A percentile compares a stretch with the other conserved stretches of the same genome.
phyloP scores from a whole-genome alignment of 2,329 filamentous ascomycete genomes.

The Metarhizium brunneum region DNA sequence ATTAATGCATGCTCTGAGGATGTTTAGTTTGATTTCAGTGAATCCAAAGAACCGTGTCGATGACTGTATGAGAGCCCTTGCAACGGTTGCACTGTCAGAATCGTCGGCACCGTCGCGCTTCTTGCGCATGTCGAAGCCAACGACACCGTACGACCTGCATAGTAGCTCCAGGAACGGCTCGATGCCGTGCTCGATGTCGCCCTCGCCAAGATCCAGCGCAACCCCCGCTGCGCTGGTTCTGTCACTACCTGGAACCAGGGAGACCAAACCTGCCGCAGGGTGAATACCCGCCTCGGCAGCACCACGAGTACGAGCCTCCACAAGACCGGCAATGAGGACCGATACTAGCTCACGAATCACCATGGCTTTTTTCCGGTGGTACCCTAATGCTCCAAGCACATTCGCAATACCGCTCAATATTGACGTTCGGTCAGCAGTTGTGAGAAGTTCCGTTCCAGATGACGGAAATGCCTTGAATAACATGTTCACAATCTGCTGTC shows the following conservation, averaged over 20 bases:
- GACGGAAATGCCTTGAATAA: conserved; percentile 64
- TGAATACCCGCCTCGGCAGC: conserved; percentile 96
- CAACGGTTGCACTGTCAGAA: conserved; percentile 42
- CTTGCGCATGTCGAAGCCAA: conserved; percentile 34
- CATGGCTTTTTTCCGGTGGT: conserved; percentile 85
- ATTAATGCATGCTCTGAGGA: conserved; percentile 82
- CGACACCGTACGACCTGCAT: conserved; percentile 55
- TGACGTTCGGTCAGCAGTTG: conserved; percentile 65
- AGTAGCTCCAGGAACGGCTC: conserved; percentile 52
- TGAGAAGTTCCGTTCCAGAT: conserved; percentile 55
- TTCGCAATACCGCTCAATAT: conserved; percentile 79
- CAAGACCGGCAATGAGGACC: conserved; percentile 72
- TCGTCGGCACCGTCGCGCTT: conserved; percentile 25
- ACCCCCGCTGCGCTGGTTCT: conserved; percentile 41
- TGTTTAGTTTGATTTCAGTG: conserved; percentile 70
- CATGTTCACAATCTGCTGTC: conserved; percentile 54
- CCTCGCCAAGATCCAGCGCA: conserved; percentile 49
- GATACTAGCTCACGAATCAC: conserved; percentile 78
- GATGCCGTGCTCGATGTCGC: conserved; percentile 57
- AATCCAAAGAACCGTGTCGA: conserved; percentile 64
- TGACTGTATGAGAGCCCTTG: conserved; percentile 51
- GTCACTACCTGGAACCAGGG: conserved; percentile 49
- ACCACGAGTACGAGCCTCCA: conserved; percentile 84
- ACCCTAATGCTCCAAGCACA: conserved; percentile 70
- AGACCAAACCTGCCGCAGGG: conserved; percentile 77